Conservation (phyloP, 2,329 filamentous ascomycete genomes). For the Cyphellophora europaea region DNA sequence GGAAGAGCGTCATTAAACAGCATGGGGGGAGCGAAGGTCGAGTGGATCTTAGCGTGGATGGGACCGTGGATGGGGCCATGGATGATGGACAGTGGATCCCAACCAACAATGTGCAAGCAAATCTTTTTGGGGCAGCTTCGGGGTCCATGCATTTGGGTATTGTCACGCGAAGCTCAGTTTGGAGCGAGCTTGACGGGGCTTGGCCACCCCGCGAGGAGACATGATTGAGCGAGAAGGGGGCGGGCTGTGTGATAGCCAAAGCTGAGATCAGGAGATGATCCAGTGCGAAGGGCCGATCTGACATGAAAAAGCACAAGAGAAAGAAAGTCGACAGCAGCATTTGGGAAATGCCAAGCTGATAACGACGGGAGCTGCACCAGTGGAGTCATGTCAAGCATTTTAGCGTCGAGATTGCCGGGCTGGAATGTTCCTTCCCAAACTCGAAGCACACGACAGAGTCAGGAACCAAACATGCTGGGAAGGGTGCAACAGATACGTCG, state of each 20-base stretch:
- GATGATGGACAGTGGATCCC: not conserved
- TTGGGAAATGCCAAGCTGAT: not conserved
- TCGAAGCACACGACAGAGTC: too few relatives aligned
- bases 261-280: not conserved
- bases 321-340: not conserved
- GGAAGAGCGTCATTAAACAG: not conserved
- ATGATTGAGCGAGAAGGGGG: not conserved
- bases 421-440: not conserved
- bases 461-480: too few relatives aligned
- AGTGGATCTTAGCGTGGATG: too few relatives aligned
- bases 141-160: not conserved
- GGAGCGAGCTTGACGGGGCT: not conserved
- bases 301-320: not conserved
- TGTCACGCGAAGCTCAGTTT: not conserved
- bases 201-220: not conserved
- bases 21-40: too few relatives aligned
- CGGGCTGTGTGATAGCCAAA: not conserved
- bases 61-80: too few relatives aligned
- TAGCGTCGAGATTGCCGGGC: not conserved
- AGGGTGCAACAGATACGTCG: too few relatives aligned
- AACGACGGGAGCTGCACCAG: not conserved
- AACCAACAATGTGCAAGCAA: not conserved
- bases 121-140: not conserved
- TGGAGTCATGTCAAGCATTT: not conserved
- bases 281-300: not conserved